Conservation (phyloP, 352 stramenopile genomes). For the Elongisporangium senticosum region DNA sequence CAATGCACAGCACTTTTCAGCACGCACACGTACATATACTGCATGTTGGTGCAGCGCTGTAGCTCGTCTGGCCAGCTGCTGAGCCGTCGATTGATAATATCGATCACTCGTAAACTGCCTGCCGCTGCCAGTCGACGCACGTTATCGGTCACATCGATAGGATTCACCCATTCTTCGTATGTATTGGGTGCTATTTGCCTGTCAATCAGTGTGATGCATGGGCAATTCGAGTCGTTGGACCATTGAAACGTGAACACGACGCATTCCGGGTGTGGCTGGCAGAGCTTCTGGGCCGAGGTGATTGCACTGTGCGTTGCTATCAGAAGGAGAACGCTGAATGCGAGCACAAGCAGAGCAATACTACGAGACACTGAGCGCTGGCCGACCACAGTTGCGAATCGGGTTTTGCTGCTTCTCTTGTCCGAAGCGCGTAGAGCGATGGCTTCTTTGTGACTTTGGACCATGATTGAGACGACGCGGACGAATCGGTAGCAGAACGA, state of each 20-base stretch:
- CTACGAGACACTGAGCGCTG: slow-evolving; percentile 2
- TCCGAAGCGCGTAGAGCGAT: not conserved
- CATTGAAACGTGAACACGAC: not conserved
- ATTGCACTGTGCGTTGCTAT: not conserved
- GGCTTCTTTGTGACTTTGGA: not conserved
- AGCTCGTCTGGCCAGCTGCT: slow-evolving; percentile 14
- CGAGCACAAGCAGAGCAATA: slow-evolving; percentile 4
- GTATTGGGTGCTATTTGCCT: slow-evolving; percentile 8
- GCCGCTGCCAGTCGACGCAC: slow-evolving; percentile 13
- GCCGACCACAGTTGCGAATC: too few species aligned
- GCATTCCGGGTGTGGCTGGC: not conserved
- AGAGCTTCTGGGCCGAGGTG: not conserved
- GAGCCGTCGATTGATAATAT: slow-evolving; percentile 22
- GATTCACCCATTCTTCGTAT: slow-evolving; percentile 12
- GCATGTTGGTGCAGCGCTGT: slow-evolving; percentile 8
- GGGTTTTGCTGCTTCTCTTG: not conserved
- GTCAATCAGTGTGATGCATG: slow-evolving; percentile 30
- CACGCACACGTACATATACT: slow-evolving; percentile 17
- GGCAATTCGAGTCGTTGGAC: slow-evolving; percentile 7
- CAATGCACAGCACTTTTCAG: too few species aligned
- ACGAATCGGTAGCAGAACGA: slow-evolving; percentile 17
- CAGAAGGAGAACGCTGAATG: not conserved
- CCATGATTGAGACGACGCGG: slow-evolving; percentile 6
- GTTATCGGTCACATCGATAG: slow-evolving; percentile 7
- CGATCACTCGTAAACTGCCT: slow-evolving; percentile 11